Conservation (phyloP, 805 yeast genomes). For the Hagleromyces aurorensis region DNA sequence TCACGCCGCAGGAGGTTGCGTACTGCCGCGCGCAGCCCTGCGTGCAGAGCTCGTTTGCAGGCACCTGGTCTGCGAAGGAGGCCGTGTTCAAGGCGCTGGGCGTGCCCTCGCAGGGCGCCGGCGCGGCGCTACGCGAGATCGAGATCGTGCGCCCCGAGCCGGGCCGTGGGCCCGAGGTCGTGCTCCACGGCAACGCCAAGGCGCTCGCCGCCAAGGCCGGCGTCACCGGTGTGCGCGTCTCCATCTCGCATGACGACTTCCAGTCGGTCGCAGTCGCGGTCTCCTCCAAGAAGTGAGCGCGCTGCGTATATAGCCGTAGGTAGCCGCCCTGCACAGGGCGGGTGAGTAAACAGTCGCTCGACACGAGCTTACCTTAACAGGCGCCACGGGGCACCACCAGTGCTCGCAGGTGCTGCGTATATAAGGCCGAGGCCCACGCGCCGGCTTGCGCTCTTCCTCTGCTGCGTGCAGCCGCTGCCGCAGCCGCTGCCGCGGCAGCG, state of each 20-base stretch:
- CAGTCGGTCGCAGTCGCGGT: constrained; percentile 98
- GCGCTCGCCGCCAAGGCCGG: constrained; percentile 65
- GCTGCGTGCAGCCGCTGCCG: no score
- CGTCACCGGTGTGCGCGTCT: constrained; percentile 65
- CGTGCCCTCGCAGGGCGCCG: constrained; percentile 85
- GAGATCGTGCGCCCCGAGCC: constrained; percentile 67
- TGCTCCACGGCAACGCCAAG: constrained; percentile 68
- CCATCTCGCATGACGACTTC: constrained; percentile 92
- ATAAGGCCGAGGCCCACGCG: no score
- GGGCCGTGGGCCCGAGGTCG: constrained; percentile 81
- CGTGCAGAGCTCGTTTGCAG: constrained; percentile 88
- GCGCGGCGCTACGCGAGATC: constrained; percentile 87
- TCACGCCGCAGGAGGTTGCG: constrained; percentile 68
- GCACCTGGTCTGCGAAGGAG: constrained; percentile 99
- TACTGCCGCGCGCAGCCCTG: constrained; percentile 71
- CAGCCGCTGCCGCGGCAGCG: no score
- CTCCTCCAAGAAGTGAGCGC: constrained; percentile 17
- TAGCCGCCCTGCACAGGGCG: no score
- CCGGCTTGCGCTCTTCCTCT: no score
- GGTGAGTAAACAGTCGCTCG: no score
- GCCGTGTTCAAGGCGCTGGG: constrained; percentile 96
- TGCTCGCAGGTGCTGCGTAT: no score
- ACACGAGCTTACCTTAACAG: no score
- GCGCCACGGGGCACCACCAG: no score
- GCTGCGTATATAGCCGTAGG: constrained; percentile 2